A percentile compares a stretch with the other conserved stretches of the same genome.
Conservation (phyloP, 192 early-diverging fungal genomes). For the Cetraspora pellucida region DNA sequence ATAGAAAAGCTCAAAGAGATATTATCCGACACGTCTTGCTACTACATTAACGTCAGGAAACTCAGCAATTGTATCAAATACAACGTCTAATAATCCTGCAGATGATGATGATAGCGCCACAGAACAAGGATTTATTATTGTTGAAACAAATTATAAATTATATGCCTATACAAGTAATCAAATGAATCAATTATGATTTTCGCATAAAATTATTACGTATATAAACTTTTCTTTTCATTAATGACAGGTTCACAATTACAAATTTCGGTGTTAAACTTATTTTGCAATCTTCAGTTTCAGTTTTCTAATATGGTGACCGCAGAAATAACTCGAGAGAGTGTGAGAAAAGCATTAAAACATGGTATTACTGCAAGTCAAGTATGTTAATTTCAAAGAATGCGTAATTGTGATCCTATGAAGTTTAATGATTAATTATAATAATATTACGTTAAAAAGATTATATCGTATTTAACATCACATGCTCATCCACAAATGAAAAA, state of each 20-base stretch:
- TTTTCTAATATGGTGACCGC: constrained; percentile 95
- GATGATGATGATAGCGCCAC: constrained; percentile 45
- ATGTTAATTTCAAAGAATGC: neutral
- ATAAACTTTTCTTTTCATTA: neutral
- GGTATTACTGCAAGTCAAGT: constrained; percentile 95
- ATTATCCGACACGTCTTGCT: constrained; percentile 91
- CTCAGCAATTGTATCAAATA: constrained; percentile 45
- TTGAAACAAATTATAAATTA: constrained; percentile 94
- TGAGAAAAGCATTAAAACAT: constrained; percentile 77
- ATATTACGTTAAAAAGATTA: constrained; percentile 60
- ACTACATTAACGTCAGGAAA: constrained; percentile 88
- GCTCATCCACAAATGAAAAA: constrained; percentile 93
- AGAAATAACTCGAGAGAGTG: constrained; percentile 81
- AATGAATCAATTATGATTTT: neutral
- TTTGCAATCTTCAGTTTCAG: constrained; percentile 78
- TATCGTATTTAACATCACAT: constrained; percentile 84
- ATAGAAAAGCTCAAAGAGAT: constrained; percentile 64
- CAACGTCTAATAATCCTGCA: constrained; percentile 32
- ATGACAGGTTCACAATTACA: constrained; percentile 82
- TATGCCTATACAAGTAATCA: constrained; percentile 89
- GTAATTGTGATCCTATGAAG: neutral
- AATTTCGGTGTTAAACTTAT: constrained; percentile 90
- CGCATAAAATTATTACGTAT: neutral
- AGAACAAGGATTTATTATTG: constrained; percentile 81
- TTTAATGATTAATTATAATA: neutral